Evolutionary conservation across 2,329 filamentous ascomycete species (phyloP).

Genomic region (Aspergillus ruber): DNA sequence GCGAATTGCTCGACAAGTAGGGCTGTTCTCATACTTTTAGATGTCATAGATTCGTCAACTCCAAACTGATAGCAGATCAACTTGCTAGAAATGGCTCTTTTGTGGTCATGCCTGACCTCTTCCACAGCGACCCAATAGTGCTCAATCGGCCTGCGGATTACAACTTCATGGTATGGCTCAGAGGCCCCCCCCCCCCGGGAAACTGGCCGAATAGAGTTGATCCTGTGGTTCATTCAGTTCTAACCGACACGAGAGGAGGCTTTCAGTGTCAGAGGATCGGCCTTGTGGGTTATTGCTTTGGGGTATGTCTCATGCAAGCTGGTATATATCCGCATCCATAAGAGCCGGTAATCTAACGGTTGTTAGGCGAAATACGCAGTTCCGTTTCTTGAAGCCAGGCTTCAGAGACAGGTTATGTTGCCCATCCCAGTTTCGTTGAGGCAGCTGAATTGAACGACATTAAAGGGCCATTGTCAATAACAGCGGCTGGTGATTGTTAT

Average conservation of each 20-base stretch:
- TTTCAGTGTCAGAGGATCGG: conserved; percentile 30
- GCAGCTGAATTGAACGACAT: conserved; percentile 58
- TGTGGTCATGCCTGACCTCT: conserved; percentile 61
- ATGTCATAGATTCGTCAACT: conserved; percentile 51
- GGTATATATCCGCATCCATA: not conserved
- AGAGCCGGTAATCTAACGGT: too few relatives aligned
- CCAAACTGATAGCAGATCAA: conserved; percentile 61
- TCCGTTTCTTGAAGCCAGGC: conserved; percentile 55
- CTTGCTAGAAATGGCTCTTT: conserved; percentile 64
- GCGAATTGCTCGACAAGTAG: conserved; percentile 41
- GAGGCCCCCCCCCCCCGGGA: conserved; percentile 37
- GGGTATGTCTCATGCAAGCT: conserved; percentile 21
- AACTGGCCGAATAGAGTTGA: conserved; percentile 43
- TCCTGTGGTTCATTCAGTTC: conserved; percentile 40
- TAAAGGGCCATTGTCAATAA: conserved; percentile 58
- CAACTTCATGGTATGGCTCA: conserved; percentile 44
- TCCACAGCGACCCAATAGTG: conserved; percentile 56
- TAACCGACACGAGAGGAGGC: conserved; percentile 30
- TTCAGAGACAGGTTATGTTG: conserved; percentile 58
- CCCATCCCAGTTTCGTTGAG: conserved; percentile 67
- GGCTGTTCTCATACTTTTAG: conserved; percentile 49
- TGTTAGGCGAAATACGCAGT: conserved; percentile 53
- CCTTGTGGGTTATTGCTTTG: conserved; percentile 46
- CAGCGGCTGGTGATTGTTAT: conserved; percentile 34
- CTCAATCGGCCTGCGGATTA: conserved; percentile 48